These are phyloP conservation scores for Babesia ovata DNA, from an alignment of 169 alveolate genomes.

Conservation along the genomic window DNA sequence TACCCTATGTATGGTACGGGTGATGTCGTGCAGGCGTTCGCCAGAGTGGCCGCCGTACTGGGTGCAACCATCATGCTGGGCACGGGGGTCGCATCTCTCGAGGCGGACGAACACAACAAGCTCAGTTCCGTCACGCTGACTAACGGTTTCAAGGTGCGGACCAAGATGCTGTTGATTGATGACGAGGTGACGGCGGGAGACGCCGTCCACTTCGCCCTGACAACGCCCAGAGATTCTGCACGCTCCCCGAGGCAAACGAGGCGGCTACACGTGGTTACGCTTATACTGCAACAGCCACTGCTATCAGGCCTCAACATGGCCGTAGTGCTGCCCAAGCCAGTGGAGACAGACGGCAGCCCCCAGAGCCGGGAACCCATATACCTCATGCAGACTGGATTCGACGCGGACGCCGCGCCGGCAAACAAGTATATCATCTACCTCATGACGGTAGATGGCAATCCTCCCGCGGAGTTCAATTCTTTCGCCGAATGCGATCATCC, in stretches of 20 bases:
- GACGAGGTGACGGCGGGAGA: conserved; percentile 13
- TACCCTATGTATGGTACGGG: conserved; percentile 59
- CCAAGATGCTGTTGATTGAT: conserved; percentile 20
- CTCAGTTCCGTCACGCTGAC: not conserved
- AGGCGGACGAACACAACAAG: not conserved
- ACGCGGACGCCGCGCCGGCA: conserved; percentile 40
- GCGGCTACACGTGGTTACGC: conserved; percentile 26
- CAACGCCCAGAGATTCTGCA: not conserved
- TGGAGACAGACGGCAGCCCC: not conserved
- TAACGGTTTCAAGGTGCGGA: conserved; percentile 11
- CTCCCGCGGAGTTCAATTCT: not conserved
- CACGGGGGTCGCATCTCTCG: conserved; percentile 1
- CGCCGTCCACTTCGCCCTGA: not conserved
- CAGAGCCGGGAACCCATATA: conserved; percentile 22
- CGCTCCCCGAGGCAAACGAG: not conserved
- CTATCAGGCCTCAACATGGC: conserved; percentile 30
- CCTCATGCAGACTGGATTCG: conserved; percentile 45
- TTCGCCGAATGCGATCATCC: conserved; percentile 20
- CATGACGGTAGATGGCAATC: conserved; percentile 9
- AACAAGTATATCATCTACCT: conserved; percentile 41
- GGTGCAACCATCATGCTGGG: conserved; percentile 58
- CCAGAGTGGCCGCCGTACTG: conserved; percentile 45
- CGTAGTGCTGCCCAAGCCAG: conserved; percentile 8
- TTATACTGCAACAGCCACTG: conserved; percentile 21
- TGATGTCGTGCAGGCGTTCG: conserved; percentile 55